phyloP scores from a whole-genome alignment of 2,329 filamentous ascomycete genomes.

The Ceratocystis albifundus region DNA sequence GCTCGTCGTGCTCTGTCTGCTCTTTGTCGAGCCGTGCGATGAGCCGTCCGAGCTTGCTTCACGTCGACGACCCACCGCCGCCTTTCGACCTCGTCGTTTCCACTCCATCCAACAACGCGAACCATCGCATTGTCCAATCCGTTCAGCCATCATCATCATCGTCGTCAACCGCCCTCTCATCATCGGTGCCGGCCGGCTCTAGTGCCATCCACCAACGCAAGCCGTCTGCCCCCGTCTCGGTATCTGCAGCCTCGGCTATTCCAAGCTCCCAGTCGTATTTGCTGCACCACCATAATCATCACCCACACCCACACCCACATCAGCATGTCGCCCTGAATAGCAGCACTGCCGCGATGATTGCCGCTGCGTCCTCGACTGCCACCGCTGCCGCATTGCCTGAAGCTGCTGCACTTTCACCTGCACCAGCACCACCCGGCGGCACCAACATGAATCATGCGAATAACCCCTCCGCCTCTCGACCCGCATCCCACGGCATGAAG shows the following conservation, averaged over 20 bases:
- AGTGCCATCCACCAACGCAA: neutral
- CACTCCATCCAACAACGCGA: neutral
- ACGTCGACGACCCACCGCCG: conserved; percentile 21
- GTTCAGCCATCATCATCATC: neutral
- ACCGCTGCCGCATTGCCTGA: neutral
- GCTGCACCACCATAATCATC: neutral
- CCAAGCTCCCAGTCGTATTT: neutral
- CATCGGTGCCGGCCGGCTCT: neutral
- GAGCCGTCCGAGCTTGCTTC: conserved; percentile 14
- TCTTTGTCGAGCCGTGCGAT: conserved; percentile 8
- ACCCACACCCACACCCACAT: neutral
- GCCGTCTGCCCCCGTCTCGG: neutral
- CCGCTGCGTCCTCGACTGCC: conserved; percentile 11
- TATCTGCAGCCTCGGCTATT: neutral
- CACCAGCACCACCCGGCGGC: neutral
- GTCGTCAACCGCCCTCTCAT: conserved; percentile 4
- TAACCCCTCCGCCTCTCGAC: neutral
- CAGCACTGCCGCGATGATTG: conserved; percentile 6
- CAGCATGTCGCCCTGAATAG: conserved; percentile 4
- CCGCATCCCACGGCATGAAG: conserved; percentile 14
- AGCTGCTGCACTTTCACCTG: conserved; percentile 1
- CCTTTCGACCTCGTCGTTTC: conserved; percentile 18
- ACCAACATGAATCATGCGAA: neutral
- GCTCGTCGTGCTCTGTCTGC: neutral
- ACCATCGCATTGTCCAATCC: neutral